Evolutionary conservation across 2,329 filamentous ascomycete genomes (phyloP), one percentile per base, ranked within the genome.

Genomic region (Ophiostoma ulmi): DNA sequence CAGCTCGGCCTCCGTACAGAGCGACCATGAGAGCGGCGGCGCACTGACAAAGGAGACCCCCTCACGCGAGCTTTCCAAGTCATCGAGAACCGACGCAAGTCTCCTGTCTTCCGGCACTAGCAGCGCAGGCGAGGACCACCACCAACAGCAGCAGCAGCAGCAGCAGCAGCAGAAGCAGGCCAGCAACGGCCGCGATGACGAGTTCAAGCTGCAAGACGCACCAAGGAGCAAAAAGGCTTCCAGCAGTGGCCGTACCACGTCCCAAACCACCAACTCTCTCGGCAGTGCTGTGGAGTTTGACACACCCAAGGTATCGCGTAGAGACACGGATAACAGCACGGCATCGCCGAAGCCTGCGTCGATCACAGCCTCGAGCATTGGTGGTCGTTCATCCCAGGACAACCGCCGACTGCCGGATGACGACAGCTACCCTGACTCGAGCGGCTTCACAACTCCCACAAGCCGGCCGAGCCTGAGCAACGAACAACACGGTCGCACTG

Each of bases 121-220:
- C 8, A 72, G 74, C 35, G 70, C 72, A 1, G 74, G 75, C 1
- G 83, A 86, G 14, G 82, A 48, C 44, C 31, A 26, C 26, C 20
- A 48, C 44, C 44, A 48, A 17, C 44, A 44, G 39, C 10, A 44
- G 14, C 39, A 44, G 13, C 39, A 44, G 39, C 39, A 44, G 39
- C 39, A 48, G 41, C 41, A 44, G 41, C 14, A 84, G 70, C 82
- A 80, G 69, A 63, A 75, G n/a, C 35, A 61, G 17, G 70, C 78
- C 0, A 83, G 80, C 73, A 78, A 65, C 26, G 35, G 79, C 44
- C 82, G 78, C 2, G 76, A 74, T 20, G 89, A 91, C 14, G 88
- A 88, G 38, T 94, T 94, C 80, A 92, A 90, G 79, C 80, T 95
- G 63, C 92, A 94, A 76, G 92, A 97, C 67, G 91, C 91, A 1